Percentiles rank a stretch among this genome's conserved stretches.
Evolutionary conservation across 441 rosid genomes (phyloP).

Genomic region (Adansonia madagascariensis): DNA sequence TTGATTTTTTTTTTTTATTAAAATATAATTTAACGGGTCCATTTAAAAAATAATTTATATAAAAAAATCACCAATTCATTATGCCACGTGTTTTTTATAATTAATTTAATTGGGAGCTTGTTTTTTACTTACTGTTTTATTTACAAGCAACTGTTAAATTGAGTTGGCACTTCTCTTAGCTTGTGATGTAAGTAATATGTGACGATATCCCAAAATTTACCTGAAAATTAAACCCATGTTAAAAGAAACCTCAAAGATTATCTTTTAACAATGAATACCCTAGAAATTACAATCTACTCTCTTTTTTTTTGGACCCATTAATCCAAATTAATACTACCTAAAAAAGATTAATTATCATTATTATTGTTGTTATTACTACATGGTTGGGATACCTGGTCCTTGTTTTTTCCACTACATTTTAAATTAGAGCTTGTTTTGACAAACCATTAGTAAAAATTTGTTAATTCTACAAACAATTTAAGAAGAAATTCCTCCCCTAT

Average conservation of each 20-base stretch:
- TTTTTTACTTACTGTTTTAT: not conserved
- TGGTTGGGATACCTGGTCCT: not conserved
- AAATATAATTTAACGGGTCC: no score
- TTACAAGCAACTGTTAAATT: not conserved
- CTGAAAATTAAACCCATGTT: no score
- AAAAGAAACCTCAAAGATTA: no score
- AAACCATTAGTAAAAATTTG: no score
- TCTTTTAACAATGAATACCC: not conserved
- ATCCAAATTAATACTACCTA: not conserved
- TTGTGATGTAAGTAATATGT: not conserved
- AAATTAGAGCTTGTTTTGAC: no score
- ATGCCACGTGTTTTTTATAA: not conserved
- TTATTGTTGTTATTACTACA: no score
- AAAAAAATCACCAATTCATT: not conserved
- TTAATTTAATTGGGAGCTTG: not conserved
- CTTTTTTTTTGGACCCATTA: not conserved
- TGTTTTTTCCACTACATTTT: no score
- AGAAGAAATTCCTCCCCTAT: no score
- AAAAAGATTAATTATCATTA: no score
- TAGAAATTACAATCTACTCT: not conserved
- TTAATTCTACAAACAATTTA: no score
- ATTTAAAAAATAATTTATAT: not conserved
- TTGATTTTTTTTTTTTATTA: no score
- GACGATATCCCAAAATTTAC: not conserved
- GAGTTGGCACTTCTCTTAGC: not conserved